phyloP scores from a whole-genome alignment of 2,329 filamentous ascomycete species.

The Chalara sp. region DNA sequence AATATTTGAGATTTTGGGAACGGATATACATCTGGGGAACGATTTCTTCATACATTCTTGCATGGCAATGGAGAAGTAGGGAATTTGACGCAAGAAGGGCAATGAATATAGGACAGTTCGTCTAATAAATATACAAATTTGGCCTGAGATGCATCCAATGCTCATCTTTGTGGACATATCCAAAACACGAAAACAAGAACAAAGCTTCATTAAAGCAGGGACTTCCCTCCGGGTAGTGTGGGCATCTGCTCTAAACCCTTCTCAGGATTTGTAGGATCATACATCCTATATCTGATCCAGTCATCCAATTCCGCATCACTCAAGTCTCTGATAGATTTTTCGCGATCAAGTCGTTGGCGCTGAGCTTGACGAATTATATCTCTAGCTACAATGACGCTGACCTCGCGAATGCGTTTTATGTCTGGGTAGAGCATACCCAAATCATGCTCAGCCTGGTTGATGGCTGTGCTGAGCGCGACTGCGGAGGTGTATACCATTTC shows the following conservation, averaged over 20 bases:
- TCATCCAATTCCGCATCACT: constrained; percentile 39
- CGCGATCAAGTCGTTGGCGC: constrained; percentile 58
- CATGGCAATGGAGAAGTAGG: too few relatives aligned
- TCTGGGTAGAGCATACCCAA: constrained; percentile 66
- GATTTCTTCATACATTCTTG: too few relatives aligned
- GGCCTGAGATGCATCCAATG: too few relatives aligned
- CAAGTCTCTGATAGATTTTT: constrained; percentile 51
- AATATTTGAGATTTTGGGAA: too few relatives aligned
- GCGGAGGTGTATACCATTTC: constrained; percentile 59
- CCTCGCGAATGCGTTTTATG: constrained; percentile 64
- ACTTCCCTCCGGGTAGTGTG: too few relatives aligned
- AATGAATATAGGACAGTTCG: too few relatives aligned
- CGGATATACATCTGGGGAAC: too few relatives aligned
- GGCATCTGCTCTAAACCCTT: background rate
- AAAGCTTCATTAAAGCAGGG: too few relatives aligned
- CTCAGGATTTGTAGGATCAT: constrained; percentile 43
- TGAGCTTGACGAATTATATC: constrained; percentile 67
- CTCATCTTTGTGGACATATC: too few relatives aligned
- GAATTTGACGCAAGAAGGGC: too few relatives aligned
- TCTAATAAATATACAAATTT: too few relatives aligned
- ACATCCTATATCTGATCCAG: constrained; percentile 73
- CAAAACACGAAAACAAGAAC: too few relatives aligned
- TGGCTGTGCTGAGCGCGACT: constrained; percentile 60
- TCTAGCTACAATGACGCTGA: constrained; percentile 71
- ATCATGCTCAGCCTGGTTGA: constrained; percentile 52